Evolutionary conservation across 148 eudicot species (phyloP).

Genomic region (Euryodendron excelsum): DNA sequence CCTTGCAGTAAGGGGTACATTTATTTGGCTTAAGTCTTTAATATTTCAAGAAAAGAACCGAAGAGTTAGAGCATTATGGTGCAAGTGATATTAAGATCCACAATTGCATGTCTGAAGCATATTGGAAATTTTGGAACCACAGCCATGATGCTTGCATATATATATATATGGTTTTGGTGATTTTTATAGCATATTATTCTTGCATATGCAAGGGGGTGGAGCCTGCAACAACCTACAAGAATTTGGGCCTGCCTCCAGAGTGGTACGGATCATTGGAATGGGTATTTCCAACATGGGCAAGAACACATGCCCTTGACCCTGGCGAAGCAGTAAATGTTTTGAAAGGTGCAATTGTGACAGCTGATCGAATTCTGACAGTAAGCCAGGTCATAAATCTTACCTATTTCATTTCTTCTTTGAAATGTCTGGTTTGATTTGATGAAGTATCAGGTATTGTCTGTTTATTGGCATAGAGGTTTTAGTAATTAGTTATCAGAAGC

Average conservation of each 20-base stretch:
- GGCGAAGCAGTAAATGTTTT: slow-evolving; percentile 95
- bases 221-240: slow-evolving; percentile 75
- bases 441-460: slow-evolving; percentile 6
- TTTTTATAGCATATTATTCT: not conserved
- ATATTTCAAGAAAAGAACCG: not conserved
- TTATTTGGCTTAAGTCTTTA: not conserved
- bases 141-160: too few relatives aligned
- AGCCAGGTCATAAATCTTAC: slow-evolving; percentile 62
- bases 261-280: slow-evolving; percentile 93
- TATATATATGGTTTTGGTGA: too few relatives aligned
- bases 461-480: not conserved
- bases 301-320: slow-evolving; percentile 92
- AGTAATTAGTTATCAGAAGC: not conserved
- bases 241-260: slow-evolving; percentile 81
- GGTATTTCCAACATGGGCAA: slow-evolving; percentile 98
- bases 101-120: too few relatives aligned
- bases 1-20: not conserved
- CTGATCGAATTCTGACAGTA: slow-evolving; percentile 92
- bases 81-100: not conserved
- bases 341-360: slow-evolving; percentile 89
- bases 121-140: too few relatives aligned
- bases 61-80: slow-evolving; percentile 1
- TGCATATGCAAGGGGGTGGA: slow-evolving; percentile 76
- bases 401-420: not conserved
- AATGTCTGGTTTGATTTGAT: not conserved